A percentile compares a stretch with the other conserved stretches of the same genome.
Conservation (phyloP, 2,329 filamentous ascomycete genomes). For the Leptosphaerulina australis region DNA sequence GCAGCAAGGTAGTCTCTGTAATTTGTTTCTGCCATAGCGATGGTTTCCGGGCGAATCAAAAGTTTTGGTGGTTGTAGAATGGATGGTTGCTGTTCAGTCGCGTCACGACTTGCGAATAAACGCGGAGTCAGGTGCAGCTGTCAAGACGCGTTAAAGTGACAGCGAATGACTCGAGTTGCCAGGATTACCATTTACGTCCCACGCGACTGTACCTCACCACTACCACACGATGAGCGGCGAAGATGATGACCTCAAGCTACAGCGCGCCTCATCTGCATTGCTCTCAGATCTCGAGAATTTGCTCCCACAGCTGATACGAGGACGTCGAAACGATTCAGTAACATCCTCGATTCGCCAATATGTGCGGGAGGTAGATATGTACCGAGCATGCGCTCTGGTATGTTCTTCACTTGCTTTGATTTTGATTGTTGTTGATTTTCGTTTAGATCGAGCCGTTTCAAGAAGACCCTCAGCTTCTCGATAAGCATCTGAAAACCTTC, state of each 20-base stretch:
- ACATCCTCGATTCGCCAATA: slow-evolving; percentile 42
- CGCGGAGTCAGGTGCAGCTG: slow-evolving; percentile 30
- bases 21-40: slow-evolving; percentile 58
- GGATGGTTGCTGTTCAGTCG: slow-evolving; percentile 1
- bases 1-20: slow-evolving; percentile 76
- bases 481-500: slow-evolving; percentile 78
- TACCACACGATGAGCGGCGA: slow-evolving; percentile 47
- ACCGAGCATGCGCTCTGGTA: slow-evolving; percentile 48
- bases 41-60: slow-evolving; percentile 1
- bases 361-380: slow-evolving; percentile 50
- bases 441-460: slow-evolving; percentile 81
- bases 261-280: slow-evolving; percentile 49
- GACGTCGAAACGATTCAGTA: slow-evolving; percentile 30
- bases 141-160: slow-evolving; percentile 36
- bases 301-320: slow-evolving; percentile 48
- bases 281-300: slow-evolving; percentile 40
- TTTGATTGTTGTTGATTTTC: slow-evolving; percentile 7
- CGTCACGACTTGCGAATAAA: slow-evolving; percentile 13
- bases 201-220: slow-evolving; percentile 4
- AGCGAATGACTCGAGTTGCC: slow-evolving; percentile 34
- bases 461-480: slow-evolving; percentile 91
- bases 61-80: slow-evolving; percentile 1
- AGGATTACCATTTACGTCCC: slow-evolving; percentile 14
- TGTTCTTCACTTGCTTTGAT: not conserved
- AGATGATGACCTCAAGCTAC: slow-evolving; percentile 55